Evolutionary conservation across 2,329 filamentous ascomycete genomes (phyloP).

Genomic region (Alternaria gaisen): DNA sequence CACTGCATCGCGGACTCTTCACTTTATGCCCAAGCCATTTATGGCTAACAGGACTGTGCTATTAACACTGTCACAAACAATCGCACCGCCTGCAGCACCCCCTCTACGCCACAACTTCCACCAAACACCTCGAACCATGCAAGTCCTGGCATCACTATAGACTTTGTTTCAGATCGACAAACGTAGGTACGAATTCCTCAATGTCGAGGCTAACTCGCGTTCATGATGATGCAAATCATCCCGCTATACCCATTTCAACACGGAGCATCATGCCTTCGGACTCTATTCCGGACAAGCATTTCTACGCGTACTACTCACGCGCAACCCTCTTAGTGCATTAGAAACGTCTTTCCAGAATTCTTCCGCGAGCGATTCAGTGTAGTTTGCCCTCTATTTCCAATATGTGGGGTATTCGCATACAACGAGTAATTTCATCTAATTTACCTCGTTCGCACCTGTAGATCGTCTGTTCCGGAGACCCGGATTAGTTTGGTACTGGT

Average conservation of each 20-base stretch:
- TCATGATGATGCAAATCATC: not conserved
- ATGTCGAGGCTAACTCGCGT: not conserved
- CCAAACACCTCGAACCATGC: not conserved
- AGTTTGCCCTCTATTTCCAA: slow-evolving; percentile 16
- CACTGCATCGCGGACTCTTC: not conserved
- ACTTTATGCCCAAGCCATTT: not conserved
- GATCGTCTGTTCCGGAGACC: slow-evolving; percentile 23
- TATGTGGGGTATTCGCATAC: slow-evolving; percentile 29
- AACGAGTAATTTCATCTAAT: slow-evolving; percentile 37
- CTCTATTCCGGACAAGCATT: slow-evolving; percentile 13
- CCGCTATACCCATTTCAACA: slow-evolving; percentile 18
- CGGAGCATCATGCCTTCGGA: slow-evolving; percentile 14
- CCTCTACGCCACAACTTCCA: not conserved
- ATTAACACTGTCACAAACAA: not conserved
- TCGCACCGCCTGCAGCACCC: not conserved
- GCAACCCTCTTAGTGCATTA: slow-evolving; percentile 10
- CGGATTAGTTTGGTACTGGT: slow-evolving; percentile 22
- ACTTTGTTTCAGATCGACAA: not conserved
- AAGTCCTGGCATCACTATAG: no score
- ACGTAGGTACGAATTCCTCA: not conserved
- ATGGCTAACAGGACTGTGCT: not conserved
- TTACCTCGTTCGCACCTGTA: slow-evolving; percentile 32
- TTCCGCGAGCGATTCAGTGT: slow-evolving; percentile 27
- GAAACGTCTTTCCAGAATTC: slow-evolving; percentile 20
- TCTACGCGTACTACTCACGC: slow-evolving; percentile 3